phyloP scores from a whole-genome alignment of 306 rosid genomes.

The Vigna nakashimae region DNA sequence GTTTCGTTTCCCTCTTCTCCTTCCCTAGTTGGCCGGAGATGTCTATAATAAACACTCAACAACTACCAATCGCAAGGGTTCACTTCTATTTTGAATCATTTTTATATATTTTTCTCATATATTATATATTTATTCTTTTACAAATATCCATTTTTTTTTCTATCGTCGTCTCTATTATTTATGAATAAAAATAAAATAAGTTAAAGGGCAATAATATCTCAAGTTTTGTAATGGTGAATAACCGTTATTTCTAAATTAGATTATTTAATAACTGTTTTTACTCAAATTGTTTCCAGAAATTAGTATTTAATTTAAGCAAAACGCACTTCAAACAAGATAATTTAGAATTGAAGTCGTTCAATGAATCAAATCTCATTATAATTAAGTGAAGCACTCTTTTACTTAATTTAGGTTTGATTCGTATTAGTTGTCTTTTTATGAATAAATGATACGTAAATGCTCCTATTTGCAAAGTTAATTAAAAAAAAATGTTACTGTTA shows the following conservation, averaged over 20 bases:
- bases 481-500: not conserved
- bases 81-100: not conserved
- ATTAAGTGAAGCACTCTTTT: not conserved
- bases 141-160: not conserved
- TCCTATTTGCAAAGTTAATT: not conserved
- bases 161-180: no score
- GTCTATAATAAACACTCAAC: not conserved
- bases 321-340: not conserved
- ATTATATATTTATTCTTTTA: not conserved
- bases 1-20: not conserved
- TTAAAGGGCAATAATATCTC: not conserved
- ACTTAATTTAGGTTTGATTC: slow-evolving; percentile 7
- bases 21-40: not conserved
- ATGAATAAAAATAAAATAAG: no score
- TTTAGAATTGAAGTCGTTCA: not conserved
- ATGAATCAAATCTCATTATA: not conserved
- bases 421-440: not conserved
- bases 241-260: not conserved
- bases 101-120: not conserved
- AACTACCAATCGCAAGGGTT: not conserved
- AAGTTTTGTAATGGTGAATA: not conserved
- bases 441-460: slow-evolving; percentile 2
- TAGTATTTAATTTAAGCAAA: not conserved
- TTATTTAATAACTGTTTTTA: not conserved
- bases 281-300: no score